Base-by-base conservation (phyloP, 108 stramenopile species). In the Aurantiochytrium sp. region DNA sequence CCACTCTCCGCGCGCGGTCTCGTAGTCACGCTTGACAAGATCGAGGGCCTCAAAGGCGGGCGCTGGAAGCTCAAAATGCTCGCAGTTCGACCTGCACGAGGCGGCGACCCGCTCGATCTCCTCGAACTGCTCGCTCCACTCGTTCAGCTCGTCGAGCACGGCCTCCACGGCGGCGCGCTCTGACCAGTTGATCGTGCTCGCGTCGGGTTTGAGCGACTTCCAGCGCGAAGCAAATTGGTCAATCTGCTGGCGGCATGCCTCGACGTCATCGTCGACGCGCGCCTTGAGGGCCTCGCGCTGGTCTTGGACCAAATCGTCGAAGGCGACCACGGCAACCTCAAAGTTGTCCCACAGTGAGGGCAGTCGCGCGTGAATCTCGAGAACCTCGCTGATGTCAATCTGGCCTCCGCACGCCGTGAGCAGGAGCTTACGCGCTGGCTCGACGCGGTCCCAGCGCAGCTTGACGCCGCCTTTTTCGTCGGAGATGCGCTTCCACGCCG, bases 301-400 rank as follows among this genome's bases (percentile, higher is more conserved):
- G 86, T 92, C 90, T 50, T 92, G 92, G 12, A 94, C 88, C 88
- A 94, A 89, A 69, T 91, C 92, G 55, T 93, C 87, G 81, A 93
- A 93, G 55, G 93, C 94, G 55, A 91, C 93, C 30, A 93, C 36
- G 4, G 90, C 90, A 19, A 91, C 41, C 19, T 93, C 93, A 31
- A 94, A 93, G 8, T 91, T 91, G 68, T 91, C 90, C 93, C 93
- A 94, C 6, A 89, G 73, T 4, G 90, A 88, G 21, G 92, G 90
- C 4, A 93, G 91, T 12, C 86, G 88, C 3, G 89, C 86, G 85
- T 92, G 89, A 3, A 68, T 21, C 36, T 36, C 55, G 0, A 45
- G 4, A 22, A 91, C 73, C 32, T 90, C 89, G 5, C 45, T 41
- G 4, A 86, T 36, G 55, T 92, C 90, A 15, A 89, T 55, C 22